phyloP scores from a whole-genome alignment of 2,329 filamentous ascomycete species.

The Pseudogymnoascus sp. region DNA sequence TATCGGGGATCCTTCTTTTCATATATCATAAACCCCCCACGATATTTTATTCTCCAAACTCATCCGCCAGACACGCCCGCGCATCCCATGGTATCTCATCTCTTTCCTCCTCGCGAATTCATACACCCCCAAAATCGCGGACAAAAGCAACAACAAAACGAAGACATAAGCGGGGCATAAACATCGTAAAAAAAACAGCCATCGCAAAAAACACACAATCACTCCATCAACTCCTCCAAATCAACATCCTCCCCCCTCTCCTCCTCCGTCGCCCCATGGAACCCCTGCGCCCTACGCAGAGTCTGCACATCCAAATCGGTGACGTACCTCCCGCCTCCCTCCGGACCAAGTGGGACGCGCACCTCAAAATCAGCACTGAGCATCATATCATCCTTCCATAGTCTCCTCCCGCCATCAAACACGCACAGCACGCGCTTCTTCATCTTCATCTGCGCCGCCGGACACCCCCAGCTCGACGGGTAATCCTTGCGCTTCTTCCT shows the following conservation, averaged over 20 bases:
- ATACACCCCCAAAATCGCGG: neutral
- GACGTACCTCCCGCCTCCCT: conserved; percentile 55
- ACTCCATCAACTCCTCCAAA: conserved; percentile 50
- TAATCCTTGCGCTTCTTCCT: conserved; percentile 92
- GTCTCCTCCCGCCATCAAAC: conserved; percentile 76
- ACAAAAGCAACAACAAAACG: neutral
- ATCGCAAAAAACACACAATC: conserved; percentile 5
- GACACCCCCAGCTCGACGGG: conserved; percentile 86
- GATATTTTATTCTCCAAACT: neutral
- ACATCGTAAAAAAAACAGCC: neutral
- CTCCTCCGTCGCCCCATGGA: conserved; percentile 69
- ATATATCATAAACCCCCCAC: neutral
- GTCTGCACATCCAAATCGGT: conserved; percentile 92
- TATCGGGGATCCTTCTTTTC: neutral
- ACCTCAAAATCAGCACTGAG: conserved; percentile 92
- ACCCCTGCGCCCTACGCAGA: conserved; percentile 75
- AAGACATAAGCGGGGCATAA: neutral
- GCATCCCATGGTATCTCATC: neutral
- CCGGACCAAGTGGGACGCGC: conserved; percentile 67
- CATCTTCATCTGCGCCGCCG: conserved; percentile 91
- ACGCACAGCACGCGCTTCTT: conserved; percentile 94
- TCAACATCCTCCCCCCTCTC: conserved; percentile 73
- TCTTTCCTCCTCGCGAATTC: neutral
- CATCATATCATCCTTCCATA: conserved; percentile 99
- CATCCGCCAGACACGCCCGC: neutral